Evolutionary conservation across 2,329 filamentous ascomycete genomes (phyloP).

Genomic region (Didymella exigua): DNA sequence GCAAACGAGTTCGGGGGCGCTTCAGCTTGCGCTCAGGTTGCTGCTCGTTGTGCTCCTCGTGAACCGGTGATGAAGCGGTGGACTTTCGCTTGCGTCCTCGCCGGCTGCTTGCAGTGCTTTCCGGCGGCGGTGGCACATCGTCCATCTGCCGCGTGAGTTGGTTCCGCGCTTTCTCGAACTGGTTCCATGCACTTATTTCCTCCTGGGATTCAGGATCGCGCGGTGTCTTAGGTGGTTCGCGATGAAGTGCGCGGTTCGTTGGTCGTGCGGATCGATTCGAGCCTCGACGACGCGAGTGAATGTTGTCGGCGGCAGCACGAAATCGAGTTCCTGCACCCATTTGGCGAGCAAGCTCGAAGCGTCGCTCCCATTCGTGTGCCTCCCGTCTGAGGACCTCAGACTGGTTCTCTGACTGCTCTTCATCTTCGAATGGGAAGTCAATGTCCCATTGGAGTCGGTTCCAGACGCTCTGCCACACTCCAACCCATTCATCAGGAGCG

Average conservation of each 20-base stretch:
- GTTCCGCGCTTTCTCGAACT: constrained; percentile 82
- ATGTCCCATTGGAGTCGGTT: constrained; percentile 77
- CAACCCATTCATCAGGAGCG: constrained; percentile 61
- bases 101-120: constrained; percentile 42
- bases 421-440: constrained; percentile 82
- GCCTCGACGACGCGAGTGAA: constrained; percentile 51
- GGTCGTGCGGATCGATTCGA: constrained; percentile 50
- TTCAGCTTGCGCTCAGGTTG: constrained; percentile 82
- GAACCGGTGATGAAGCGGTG: constrained; percentile 71
- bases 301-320: constrained; percentile 67
- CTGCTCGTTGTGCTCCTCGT: constrained; percentile 64
- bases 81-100: constrained; percentile 79
- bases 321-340: constrained; percentile 78
- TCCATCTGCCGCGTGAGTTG: constrained; percentile 45
- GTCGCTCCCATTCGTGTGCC: constrained; percentile 77
- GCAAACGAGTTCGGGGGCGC: constrained; percentile 78
- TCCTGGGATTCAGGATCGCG: constrained; percentile 75
- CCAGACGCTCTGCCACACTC: constrained; percentile 91
- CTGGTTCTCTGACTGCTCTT: constrained; percentile 62
- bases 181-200: constrained; percentile 85
- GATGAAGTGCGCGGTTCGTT: constrained; percentile 38
- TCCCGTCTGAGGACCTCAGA: constrained; percentile 62
- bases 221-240: constrained; percentile 49
- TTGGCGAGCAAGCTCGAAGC: constrained; percentile 79
- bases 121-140: constrained; percentile 24